Base-by-base conservation (phyloP, 495 filamentous ascomycete genomes). In the Bathelium albidoporum region DNA sequence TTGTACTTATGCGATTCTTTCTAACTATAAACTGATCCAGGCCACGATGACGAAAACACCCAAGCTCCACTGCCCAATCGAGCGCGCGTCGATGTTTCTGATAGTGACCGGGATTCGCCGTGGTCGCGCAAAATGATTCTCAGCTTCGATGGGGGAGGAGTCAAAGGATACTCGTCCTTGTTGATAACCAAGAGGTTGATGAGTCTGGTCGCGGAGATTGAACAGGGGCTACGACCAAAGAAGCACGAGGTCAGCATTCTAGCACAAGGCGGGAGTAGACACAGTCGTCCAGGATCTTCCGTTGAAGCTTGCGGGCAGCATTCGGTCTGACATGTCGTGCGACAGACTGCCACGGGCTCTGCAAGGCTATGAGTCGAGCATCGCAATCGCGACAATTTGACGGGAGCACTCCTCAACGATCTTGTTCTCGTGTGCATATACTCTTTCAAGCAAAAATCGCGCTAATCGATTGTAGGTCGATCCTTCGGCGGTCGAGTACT, bases 91-190 rank as follows among this genome's bases (percentile, higher is more conserved):
- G 49, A 55, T 20, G 49, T 55, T 24, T 55, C 49, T 7, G 49
- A 55, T 29, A 55, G 16, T 29, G 49, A 55, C 24, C 49, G 49
- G 5, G 49, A 55, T 20, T 55, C 49, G 16, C 49, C 49, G 29
- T 55, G 49, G 49, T 55, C 49, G 5, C 49, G 49, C 11, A 55
- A 55, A 24, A 55, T 16, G 7, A 55, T 68, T 10, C 52, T 68
- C 20, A 24, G 58, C 12, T 32, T 65, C 9, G 66, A 68, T 36
- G 66, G 66, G 22, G 66, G 66, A 32, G 66, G 66, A 32, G 59
- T 68, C 24, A 59, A 61, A 26, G 66, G 66, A 28, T 32, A 65
- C n/a, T 65, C 63, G 12, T 59, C 62, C 2, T 16, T 65, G 7
- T 31, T 65, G 16, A 61, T 68, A 11, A 43, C 65, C 9, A 59